Percentiles rank a stretch among this genome's conserved stretches.
These are phyloP conservation scores for Barnettozyma californica DNA, from an alignment of 805 yeast genomes.

Conservation along the genomic window DNA sequence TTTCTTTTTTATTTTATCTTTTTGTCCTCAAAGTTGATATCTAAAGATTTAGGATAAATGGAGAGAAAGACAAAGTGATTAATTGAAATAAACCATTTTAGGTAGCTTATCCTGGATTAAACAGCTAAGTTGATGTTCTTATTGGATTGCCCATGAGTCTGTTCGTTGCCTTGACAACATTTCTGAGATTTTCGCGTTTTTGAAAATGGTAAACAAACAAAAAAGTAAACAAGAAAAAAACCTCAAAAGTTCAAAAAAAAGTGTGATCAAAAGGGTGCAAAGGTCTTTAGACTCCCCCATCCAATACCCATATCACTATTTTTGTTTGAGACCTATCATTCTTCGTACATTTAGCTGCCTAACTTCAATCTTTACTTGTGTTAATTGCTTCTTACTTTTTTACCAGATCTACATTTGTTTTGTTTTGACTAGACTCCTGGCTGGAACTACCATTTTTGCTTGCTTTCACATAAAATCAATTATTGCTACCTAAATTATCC, in stretches of 20 bases:
- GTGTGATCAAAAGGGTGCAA: not conserved
- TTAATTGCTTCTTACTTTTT: not conserved
- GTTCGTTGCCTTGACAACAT: not conserved
- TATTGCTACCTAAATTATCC: not conserved
- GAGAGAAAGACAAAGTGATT: too few relatives aligned
- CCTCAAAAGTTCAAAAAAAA: not conserved
- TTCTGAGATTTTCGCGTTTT: not conserved
- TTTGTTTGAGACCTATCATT: not conserved
- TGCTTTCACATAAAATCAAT: not conserved
- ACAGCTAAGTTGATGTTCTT: too few relatives aligned
- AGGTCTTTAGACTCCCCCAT: not conserved
- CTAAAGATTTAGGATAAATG: too few relatives aligned
- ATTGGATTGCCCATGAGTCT: not conserved
- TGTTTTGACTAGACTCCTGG: not conserved
- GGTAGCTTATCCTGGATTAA: too few relatives aligned
- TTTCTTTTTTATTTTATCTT: slow-evolving; percentile 49
- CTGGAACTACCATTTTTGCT: not conserved
- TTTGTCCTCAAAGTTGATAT: not conserved
- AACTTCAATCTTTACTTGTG: not conserved
- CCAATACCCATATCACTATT: not conserved
- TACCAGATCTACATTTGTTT: not conserved
- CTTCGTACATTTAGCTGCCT: not conserved
- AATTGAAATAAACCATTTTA: too few relatives aligned
- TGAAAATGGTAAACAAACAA: not conserved
- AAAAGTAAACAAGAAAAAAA: not conserved